These are phyloP conservation scores for Elongisporangium anandrum DNA, from an alignment of 352 stramenopile genomes.

Conservation along the genomic window DNA sequence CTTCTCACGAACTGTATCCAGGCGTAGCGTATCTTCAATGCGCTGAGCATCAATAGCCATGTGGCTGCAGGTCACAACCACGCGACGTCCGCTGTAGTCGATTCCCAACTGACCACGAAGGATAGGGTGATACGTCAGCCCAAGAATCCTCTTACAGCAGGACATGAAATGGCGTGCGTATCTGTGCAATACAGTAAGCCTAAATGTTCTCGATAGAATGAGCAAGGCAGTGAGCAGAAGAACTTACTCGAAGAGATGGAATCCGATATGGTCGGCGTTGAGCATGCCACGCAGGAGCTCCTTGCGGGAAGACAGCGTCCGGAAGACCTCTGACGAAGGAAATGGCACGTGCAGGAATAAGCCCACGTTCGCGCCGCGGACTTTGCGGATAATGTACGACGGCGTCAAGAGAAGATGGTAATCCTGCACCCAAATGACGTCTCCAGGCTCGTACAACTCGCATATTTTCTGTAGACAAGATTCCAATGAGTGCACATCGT, in stretches of 20 bases:
- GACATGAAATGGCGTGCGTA: constrained; percentile 89
- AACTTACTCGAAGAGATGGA: constrained; percentile 92
- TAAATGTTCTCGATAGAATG: no score
- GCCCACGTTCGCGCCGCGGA: constrained; percentile 90
- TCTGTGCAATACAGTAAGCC: constrained; percentile 5
- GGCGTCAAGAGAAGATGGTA: constrained; percentile 98
- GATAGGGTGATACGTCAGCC: constrained; percentile 92
- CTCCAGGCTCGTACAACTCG: constrained; percentile 70
- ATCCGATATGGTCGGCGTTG: constrained; percentile 90
- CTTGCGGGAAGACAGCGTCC: constrained; percentile 92
- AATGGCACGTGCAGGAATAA: constrained; percentile 99
- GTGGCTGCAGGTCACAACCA: constrained; percentile 95
- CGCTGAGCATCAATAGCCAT: constrained; percentile 62
- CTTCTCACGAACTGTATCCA: constrained; percentile 37
- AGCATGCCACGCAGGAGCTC: constrained; percentile 89
- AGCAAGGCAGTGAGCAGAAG: not conserved
- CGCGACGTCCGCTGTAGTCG: constrained; percentile 92
- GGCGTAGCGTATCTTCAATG: constrained; percentile 48
- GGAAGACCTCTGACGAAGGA: constrained; percentile 97
- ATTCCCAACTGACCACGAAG: constrained; percentile 89
- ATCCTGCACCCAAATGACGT: constrained; percentile 97
- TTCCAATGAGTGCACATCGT: not conserved
- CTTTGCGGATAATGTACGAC: constrained; percentile 90
- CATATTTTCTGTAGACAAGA: constrained; percentile 42
- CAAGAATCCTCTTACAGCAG: constrained; percentile 90